Conservation (phyloP, 345 rosid genomes). For the Populus pruinosa region DNA sequence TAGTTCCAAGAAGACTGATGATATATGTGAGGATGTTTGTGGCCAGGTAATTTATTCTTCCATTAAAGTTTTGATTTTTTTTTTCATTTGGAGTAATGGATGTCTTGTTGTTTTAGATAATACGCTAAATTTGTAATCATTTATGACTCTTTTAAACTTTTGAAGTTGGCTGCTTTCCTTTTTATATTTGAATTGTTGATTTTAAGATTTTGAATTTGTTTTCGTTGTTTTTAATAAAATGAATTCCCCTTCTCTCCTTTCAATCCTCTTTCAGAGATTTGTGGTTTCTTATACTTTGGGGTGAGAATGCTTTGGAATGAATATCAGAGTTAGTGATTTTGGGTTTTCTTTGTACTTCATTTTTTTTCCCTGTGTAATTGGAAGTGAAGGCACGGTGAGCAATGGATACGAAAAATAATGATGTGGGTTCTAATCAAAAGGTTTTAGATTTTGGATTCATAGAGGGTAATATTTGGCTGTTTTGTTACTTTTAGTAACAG, state of each 20-base stretch:
- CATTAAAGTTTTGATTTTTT: neutral
- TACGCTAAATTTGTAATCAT: too few relatives aligned
- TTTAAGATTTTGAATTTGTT: neutral
- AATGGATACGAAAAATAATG: neutral
- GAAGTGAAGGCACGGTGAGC: neutral
- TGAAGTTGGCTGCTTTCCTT: neutral
- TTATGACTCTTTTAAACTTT: too few relatives aligned
- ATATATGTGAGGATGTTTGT: conserved; percentile 68
- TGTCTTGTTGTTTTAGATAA: neutral
- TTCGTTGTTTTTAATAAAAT: too few relatives aligned
- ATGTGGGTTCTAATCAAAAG: neutral
- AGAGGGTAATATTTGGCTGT: neutral
- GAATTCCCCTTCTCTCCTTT: neutral
- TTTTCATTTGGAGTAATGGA: neutral
- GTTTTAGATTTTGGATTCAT: neutral
- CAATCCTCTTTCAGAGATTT: neutral
- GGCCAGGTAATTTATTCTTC: conserved; percentile 52
- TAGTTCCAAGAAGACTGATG: conserved; percentile 89
- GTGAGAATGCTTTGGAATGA: too few relatives aligned
- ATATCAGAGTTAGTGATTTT: neutral
- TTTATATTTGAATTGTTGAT: neutral
- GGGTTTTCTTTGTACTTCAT: neutral
- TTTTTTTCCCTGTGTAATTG: neutral
- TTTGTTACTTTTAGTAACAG: neutral
- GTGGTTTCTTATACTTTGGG: neutral